These are phyloP conservation scores for Oldenlandia corymbosa DNA, from an alignment of 257 asterid species.

Conservation along the genomic window DNA sequence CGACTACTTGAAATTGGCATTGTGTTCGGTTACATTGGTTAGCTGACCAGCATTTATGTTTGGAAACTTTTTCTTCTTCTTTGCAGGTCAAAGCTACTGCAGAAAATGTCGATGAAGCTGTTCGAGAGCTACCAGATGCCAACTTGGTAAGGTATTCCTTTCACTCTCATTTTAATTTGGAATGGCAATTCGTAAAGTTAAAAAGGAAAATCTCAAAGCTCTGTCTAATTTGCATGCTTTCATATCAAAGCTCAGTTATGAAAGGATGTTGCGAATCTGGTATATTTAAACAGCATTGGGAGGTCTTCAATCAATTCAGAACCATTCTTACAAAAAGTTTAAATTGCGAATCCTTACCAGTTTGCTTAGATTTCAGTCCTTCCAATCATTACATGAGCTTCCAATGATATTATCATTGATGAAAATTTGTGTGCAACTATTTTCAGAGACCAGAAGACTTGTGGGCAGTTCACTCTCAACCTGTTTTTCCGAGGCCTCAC, in stretches of 20 bases:
- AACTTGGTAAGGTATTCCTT: slow-evolving; percentile 95
- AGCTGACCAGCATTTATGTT: neutral
- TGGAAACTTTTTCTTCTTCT: slow-evolving; percentile 10
- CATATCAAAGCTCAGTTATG: too few species aligned
- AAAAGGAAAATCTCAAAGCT: too few species aligned
- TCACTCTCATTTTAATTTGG: slow-evolving; percentile 29
- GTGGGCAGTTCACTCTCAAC: slow-evolving; percentile 86
- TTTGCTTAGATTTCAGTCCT: neutral
- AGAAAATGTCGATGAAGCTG: slow-evolving; percentile 91
- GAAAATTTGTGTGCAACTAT: slow-evolving; percentile 16
- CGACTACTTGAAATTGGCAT: neutral
- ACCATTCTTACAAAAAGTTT: neutral
- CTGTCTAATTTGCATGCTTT: too few species aligned
- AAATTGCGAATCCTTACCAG: too few species aligned
- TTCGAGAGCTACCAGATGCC: slow-evolving; percentile 99
- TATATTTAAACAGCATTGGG: neutral
- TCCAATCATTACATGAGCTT: neutral
- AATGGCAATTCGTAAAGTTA: neutral
- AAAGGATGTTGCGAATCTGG: neutral
- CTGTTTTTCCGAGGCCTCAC: slow-evolving; percentile 84
- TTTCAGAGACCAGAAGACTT: slow-evolving; percentile 90
- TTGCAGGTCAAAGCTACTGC: slow-evolving; percentile 96
- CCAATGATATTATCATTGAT: slow-evolving; percentile 27
- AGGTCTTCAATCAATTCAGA: neutral
- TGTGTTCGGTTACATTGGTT: too few species aligned